These are phyloP conservation scores for Pseudofabraea citricarpa DNA, from an alignment of 2,329 filamentous ascomycete species.

Conservation along the genomic window DNA sequence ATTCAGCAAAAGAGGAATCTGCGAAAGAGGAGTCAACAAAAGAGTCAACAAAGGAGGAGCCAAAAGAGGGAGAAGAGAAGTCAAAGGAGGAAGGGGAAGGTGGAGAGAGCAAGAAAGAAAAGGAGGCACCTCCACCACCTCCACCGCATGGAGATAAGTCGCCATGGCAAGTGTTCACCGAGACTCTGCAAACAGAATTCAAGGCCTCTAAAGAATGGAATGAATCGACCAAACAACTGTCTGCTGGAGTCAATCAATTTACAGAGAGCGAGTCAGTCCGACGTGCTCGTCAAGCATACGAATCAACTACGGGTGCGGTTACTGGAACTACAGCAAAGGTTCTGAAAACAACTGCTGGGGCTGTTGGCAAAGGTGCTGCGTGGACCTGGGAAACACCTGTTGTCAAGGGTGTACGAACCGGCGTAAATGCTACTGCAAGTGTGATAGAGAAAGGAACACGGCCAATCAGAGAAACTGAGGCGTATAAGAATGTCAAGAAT, in stretches of 20 bases:
- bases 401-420: conserved; percentile 84
- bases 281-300: conserved; percentile 79
- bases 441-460: conserved; percentile 92
- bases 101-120: conserved; percentile 16
- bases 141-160: conserved; percentile 98
- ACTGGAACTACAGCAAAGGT: conserved; percentile 73
- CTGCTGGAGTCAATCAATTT: conserved; percentile 84
- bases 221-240: conserved; percentile 92
- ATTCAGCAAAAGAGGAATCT: conserved; percentile 17
- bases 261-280: conserved; percentile 89
- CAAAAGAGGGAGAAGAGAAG: conserved; percentile 14
- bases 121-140: conserved; percentile 63
- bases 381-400: conserved; percentile 98
- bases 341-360: conserved; percentile 79
- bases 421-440: conserved; percentile 78
- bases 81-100: neutral
- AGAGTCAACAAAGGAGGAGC: conserved; percentile 15
- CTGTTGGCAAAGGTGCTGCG: conserved; percentile 81
- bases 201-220: conserved; percentile 99
- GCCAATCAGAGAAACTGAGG: conserved; percentile 89
- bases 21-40: conserved; percentile 14
- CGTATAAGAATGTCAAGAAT: conserved; percentile 90
- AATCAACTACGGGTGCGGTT: conserved; percentile 79
- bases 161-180: conserved; percentile 97
- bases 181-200: conserved; percentile 92